Conservation (phyloP, 805 yeast species). For the Blastobotrys attinorum region DNA sequence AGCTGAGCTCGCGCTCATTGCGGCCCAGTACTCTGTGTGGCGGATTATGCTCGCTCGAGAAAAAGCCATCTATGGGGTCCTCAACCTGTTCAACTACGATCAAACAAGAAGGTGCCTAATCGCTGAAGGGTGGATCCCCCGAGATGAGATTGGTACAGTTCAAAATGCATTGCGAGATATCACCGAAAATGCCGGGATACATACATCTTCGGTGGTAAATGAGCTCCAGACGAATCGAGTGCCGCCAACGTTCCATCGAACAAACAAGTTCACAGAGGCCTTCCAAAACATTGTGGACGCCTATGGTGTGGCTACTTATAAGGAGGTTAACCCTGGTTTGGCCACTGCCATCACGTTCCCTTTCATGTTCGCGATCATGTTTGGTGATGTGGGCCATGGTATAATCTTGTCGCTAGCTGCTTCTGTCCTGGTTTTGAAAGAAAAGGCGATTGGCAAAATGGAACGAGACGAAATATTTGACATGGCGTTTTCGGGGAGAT, state of each 20-base stretch:
- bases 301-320: constrained; percentile 86
- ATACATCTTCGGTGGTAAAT: constrained; percentile 40
- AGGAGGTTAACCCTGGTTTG: constrained; percentile 93
- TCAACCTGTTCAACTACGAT: constrained; percentile 76
- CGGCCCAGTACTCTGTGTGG: constrained; percentile 71
- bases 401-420: constrained; percentile 72
- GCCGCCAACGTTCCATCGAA: constrained; percentile 91
- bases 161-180: constrained; percentile 56
- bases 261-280: constrained; percentile 86
- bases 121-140: constrained; percentile 98
- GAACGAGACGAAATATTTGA: constrained; percentile 87
- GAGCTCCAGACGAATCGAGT: constrained; percentile 67
- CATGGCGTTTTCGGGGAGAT: constrained; percentile 93
- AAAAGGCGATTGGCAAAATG: constrained; percentile 54
- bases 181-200: constrained; percentile 38
- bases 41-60: constrained; percentile 63
- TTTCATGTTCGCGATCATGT: constrained; percentile 98
- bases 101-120: constrained; percentile 73
- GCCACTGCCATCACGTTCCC: constrained; percentile 95
- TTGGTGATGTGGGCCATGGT: constrained; percentile 98
- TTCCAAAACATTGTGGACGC: constrained; percentile 93
- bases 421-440: constrained; percentile 59
- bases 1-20: constrained; percentile 71
- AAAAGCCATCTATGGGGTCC: constrained; percentile 66
- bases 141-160: constrained; percentile 54